A percentile compares a stretch with the other conserved stretches of the same genome.
These are phyloP conservation scores for Sanguinoderma infundibulare DNA, from an alignment of 1,284 basidiomycete genomes.

Conservation along the genomic window DNA sequence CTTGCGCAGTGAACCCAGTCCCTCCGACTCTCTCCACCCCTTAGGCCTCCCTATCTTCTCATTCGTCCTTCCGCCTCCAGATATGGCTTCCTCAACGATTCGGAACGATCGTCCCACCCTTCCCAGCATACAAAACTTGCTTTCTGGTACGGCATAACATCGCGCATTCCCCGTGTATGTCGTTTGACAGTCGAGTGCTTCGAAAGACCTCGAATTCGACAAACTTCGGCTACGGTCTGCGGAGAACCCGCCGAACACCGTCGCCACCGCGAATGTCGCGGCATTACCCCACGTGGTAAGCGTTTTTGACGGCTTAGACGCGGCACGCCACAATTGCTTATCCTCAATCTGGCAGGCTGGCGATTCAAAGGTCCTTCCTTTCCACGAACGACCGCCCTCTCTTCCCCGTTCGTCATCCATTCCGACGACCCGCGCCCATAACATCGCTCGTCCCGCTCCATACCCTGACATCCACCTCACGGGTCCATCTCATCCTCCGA, in stretches of 20 bases:
- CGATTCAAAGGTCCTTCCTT: neutral
- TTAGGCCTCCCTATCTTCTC: neutral
- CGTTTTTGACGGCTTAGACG: too few species aligned
- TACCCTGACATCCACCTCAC: neutral
- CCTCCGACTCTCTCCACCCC: constrained; percentile 2
- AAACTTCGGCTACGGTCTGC: neutral
- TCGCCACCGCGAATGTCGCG: neutral
- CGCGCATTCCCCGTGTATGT: neutral
- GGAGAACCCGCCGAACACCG: neutral
- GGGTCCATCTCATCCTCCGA: neutral
- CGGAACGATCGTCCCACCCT: constrained; percentile 12
- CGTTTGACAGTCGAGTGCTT: neutral
- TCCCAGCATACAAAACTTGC: constrained; percentile 17
- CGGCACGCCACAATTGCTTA: neutral
- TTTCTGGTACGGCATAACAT: constrained; percentile 13
- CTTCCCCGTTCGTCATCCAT: neutral
- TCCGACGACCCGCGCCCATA: neutral
- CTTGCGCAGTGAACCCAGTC: constrained; percentile 5
- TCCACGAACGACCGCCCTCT: neutral
- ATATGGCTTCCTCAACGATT: constrained; percentile 6
- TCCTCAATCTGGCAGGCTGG: neutral
- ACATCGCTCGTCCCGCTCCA: neutral
- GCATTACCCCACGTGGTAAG: neutral
- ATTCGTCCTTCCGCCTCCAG: neutral
- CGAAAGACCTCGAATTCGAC: constrained; percentile 14